Base-by-base conservation (phyloP, 1,139 yeast genomes). In the Geotrichum klebahnii region DNA sequence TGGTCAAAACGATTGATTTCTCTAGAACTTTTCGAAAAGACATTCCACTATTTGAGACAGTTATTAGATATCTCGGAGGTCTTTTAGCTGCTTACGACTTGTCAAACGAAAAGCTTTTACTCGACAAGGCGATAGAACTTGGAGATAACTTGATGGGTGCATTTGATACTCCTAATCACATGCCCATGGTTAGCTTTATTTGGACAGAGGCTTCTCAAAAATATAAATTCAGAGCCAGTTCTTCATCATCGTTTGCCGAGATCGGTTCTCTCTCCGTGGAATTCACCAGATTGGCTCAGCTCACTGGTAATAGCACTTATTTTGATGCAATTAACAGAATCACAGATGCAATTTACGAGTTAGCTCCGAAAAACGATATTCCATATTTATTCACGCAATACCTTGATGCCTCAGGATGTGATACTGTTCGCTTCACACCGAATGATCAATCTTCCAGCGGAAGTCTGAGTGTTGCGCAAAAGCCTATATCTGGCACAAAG, bases 61-160 rank as follows among this genome's bases (percentile, higher is more conserved):
- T 82, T 24, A 81, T 82, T 53, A 71, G 90, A 52, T 79, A 81
- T 68, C 68, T 85, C 46, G 94, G 92, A 9, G 92, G 94, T 0
- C 71, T 85, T 39, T 62, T 85, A 32, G 75, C 88, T 1, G 87
- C 86, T 0, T 82, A 78, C 63, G 90, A 84, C 52, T 67, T 85
- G 36, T 76, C 86, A 0, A 63, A 73, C 1, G 66, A 67, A 23
- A 48, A 46, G 14, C 57, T 77, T 5, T 73, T 81, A 46, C 69
- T 84, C 46, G 75, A 71, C 42, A 75, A 77, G 56, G 87, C 89
- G 0, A 76, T 71, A 20, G 81, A 80, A 50, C 70, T 84, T 52
- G 94, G 83, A n/a, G 79, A 79, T 53, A 75, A 82, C 32, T 71
- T 85, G 53, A 64, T 82, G 52, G 85, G 86, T 3, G 81, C 86